Conservation (phyloP, 441 rosid species). For the Adansonia gregorii region DNA sequence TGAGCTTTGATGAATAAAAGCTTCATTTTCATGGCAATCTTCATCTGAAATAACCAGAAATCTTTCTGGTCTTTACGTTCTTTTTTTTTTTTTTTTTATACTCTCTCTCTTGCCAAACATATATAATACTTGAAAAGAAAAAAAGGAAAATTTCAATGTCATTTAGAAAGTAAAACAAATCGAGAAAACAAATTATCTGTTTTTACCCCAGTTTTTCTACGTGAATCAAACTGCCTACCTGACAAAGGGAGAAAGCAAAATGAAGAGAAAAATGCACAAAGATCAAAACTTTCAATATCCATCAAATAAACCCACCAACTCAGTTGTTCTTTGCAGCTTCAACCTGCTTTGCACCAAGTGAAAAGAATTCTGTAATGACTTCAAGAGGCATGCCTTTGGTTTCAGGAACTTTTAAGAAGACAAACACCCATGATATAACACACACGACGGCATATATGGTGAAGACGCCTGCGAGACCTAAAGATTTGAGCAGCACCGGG, state of each 20-base stretch:
- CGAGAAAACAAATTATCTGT: constrained; percentile 24
- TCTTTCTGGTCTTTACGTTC: background rate
- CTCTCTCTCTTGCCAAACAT: background rate
- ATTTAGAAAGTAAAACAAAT: background rate
- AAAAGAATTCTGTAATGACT: constrained; percentile 89
- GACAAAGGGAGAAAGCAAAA: constrained; percentile 21
- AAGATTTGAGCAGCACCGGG: constrained; percentile 65
- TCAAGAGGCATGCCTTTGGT: constrained; percentile 99
- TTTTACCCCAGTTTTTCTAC: constrained; percentile 36
- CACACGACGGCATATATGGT: constrained; percentile 74
- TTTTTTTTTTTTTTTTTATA: background rate
- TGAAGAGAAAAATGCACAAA: background rate
- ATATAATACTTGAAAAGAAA: background rate
- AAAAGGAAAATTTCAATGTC: constrained; percentile 19
- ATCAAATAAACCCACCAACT: constrained; percentile 24
- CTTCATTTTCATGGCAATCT: background rate
- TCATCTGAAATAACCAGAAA: background rate
- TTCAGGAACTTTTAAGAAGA: constrained; percentile 90
- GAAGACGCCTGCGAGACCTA: constrained; percentile 81
- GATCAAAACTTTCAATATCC: constrained; percentile 34
- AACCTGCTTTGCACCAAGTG: constrained; percentile 74
- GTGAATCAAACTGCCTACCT: constrained; percentile 37
- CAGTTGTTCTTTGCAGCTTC: constrained; percentile 51
- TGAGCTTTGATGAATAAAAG: background rate
- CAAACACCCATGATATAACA: constrained; percentile 57